Base-by-base conservation (phyloP, 345 rosid species). In the Syzygium oleosum region DNA sequence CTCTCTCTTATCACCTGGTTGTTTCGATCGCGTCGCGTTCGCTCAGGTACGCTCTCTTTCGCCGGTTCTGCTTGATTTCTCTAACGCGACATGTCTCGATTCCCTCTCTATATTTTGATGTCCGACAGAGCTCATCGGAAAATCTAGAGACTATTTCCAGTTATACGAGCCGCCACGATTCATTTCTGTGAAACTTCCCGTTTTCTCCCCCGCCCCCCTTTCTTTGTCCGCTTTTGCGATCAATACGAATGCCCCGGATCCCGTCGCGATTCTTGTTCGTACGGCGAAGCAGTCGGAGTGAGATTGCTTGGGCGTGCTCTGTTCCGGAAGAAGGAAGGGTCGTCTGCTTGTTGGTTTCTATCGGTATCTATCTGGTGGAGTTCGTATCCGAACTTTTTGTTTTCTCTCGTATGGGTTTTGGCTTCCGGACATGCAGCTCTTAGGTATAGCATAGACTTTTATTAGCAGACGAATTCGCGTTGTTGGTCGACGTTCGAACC, bases 1-100 rank as follows among this genome's bases (percentile, higher is more conserved):
- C 79, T 10, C 14, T 9, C 14, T 19, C 27, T 13, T 0, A 19
- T 19, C 83, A 0, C 7, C 4, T 4, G 8, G 49, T 38, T 0
- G 15, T 73, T 10, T 19, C 9, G 83, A 73, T 73, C 49, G 49
- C 12, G 49, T 73, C 7, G 49, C 83, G 83, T 21, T 41, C 49
- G 83, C 83, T 10, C 25, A 73, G 83, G 83, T 73, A 19, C 27
- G 21, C 22, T 1, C 83, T 38, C 49, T 19, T 38, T 21, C 49
- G 7, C 3, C 2, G 73, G 38, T 27, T 61, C 73, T n/a, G 80
- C 80, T 9, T 38, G 11, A 38, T 19, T 73, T 73, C 83, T 73
- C 46, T 12, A 21, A 38, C 49, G 10, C 4, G 0, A 6, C 12
- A 34, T 12, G 49, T 73, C 83, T 73, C 83, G 83, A 38, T 73